Evolutionary conservation across 495 filamentous ascomycete genomes (phyloP).

Genomic region (Thermochaetoides thermophila): DNA sequence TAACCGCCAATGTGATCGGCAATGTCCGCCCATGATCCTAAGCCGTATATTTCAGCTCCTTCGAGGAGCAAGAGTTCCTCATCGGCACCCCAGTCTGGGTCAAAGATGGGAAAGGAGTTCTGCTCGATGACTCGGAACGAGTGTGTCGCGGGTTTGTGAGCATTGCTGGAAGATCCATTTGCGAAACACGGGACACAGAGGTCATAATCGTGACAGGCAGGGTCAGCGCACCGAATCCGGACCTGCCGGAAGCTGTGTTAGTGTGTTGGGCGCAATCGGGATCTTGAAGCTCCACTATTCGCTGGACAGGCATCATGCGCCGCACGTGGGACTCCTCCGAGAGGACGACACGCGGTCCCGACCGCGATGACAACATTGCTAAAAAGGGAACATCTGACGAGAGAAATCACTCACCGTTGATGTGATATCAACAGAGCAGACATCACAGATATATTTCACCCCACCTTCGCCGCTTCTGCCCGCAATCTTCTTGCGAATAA

Average conservation of each 20-base stretch:
- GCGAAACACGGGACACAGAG: slow-evolving; percentile 93
- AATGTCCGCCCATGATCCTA: slow-evolving; percentile 96
- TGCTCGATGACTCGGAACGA: slow-evolving; percentile 91
- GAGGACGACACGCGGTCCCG: background rate
- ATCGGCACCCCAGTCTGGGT: slow-evolving; percentile 90
- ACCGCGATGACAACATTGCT: background rate
- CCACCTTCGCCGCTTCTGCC: slow-evolving; percentile 80
- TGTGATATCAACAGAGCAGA: slow-evolving; percentile 89
- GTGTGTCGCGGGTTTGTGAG: slow-evolving; percentile 75
- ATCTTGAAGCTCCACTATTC: slow-evolving; percentile 9
- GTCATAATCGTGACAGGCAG: slow-evolving; percentile 81
- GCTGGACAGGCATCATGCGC: slow-evolving; percentile 3
- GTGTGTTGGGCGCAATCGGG: slow-evolving; percentile 1
- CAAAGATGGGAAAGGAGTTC: slow-evolving; percentile 92
- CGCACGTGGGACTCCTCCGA: background rate
- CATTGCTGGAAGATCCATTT: slow-evolving; percentile 55
- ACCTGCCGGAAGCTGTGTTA: slow-evolving; percentile 41
- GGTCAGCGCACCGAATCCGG: slow-evolving; percentile 79
- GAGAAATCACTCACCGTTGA: slow-evolving; percentile 56
- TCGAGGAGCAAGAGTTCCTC: slow-evolving; percentile 87
- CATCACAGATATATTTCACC: slow-evolving; percentile 89
- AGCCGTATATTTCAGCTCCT: slow-evolving; percentile 91
- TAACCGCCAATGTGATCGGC: slow-evolving; percentile 96
- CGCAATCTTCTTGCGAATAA: slow-evolving; percentile 92
- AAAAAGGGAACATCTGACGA: background rate